Percentiles rank a stretch among this genome's conserved stretches.
Conservation (phyloP, 2,329 filamentous ascomycete species). For the Niveomyces coronatus region DNA sequence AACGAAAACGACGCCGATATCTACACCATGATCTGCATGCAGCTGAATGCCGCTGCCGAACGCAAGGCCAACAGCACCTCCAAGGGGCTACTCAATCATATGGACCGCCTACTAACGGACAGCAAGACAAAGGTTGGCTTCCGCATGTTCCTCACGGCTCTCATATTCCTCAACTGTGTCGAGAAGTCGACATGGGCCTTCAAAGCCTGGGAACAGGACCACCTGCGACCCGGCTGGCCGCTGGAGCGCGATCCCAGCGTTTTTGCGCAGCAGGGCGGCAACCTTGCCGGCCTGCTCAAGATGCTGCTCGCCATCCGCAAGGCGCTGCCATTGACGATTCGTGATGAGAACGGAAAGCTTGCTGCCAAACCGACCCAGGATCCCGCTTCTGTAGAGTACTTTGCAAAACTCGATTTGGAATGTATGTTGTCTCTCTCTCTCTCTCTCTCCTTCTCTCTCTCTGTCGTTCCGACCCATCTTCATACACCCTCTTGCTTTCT, state of each 20-base stretch:
- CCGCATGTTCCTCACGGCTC: constrained; percentile 49
- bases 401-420: constrained; percentile 44
- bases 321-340: constrained; percentile 43
- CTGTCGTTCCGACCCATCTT: too few relatives aligned
- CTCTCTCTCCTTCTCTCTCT: too few relatives aligned
- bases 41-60: constrained; percentile 55
- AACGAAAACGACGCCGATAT: constrained; percentile 42
- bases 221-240: constrained; percentile 50
- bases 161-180: constrained; percentile 54
- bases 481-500: too few relatives aligned
- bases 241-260: constrained; percentile 44
- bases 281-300: constrained; percentile 46
- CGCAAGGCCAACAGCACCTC: constrained; percentile 51
- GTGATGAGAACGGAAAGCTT: constrained; percentile 37
- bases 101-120: constrained; percentile 51
- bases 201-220: constrained; percentile 56
- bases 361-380: constrained; percentile 34
- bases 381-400: constrained; percentile 38
- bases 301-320: constrained; percentile 53
- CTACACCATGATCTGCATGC: constrained; percentile 52
- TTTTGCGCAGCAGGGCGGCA: constrained; percentile 49
- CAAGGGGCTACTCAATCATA: constrained; percentile 45
- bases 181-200: constrained; percentile 62
- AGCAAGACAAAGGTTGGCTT: constrained; percentile 50
- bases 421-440: constrained; percentile 33